Evolutionary conservation across 176 grass and related monocot genomes (phyloP), one percentile per base, ranked within the genome.

Genomic region (Poa annua): DNA sequence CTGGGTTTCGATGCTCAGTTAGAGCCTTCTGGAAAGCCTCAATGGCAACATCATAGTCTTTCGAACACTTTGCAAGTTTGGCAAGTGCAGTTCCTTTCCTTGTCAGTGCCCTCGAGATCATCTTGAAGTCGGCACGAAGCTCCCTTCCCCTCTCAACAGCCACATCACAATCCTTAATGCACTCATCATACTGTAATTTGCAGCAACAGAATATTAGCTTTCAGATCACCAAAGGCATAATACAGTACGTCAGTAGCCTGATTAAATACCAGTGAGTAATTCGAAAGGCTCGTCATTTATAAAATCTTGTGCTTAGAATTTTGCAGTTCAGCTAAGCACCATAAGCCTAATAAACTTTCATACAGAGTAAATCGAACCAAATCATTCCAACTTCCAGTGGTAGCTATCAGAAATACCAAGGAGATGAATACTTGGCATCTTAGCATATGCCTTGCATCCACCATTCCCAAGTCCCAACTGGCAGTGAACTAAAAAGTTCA

Each of bases 111-210:
- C 91, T 93, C 70, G 96, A 82, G 34, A 99, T 56, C 93, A 99
- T 96, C 85, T 99, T 99, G 88, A 92, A 99, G 85, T 99, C 96
- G 81, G 91, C 82, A 76, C 81, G 93, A 76, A 99, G 96, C 33
- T 99, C 96, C 83, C 96, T 96, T 71, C 93, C 96, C 81, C 93
- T 91, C 70, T 96, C 96, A 60, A 99, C 96, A 76, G 96, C 96
- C 85, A 81, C 80, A 67, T 99, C 93, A 15, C 93, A 99, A 63
- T 99, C 96, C 74, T 96, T 94, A 66, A 99, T 99, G 71, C 96
- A 99, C 61, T 99, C 96, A 86, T 96, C 89, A 20, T 94, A 90
- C 96, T 99, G 76, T 15, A 74, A 19, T 33, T 51, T 5, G 25
- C 24, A 20, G 0, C 8, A 68, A 75, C 56, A 6, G 39, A 6